Evolutionary conservation across 306 rosid species (phyloP).

Genomic region (Abrus precatorius): DNA sequence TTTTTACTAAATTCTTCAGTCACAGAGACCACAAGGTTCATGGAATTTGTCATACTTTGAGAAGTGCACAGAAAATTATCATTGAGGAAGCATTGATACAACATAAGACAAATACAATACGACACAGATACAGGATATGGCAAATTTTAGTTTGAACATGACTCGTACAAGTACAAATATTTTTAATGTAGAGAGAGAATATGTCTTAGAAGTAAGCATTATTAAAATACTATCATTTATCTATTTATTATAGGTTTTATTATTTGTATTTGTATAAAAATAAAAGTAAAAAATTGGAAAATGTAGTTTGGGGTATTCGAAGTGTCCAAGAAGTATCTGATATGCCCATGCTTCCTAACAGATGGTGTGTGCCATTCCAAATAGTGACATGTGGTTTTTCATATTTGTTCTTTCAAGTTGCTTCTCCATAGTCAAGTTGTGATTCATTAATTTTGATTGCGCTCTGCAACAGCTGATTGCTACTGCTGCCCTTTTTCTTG

Average conservation of each 20-base stretch:
- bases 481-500: constrained; percentile 80
- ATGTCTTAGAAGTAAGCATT: neutral
- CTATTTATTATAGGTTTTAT: neutral
- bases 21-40: neutral
- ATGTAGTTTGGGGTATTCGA: neutral
- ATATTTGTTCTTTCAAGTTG: neutral
- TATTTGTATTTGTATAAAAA: neutral
- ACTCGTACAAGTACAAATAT: neutral
- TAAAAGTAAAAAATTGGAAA: neutral
- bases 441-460: constrained; percentile 2
- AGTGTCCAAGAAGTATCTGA: neutral
- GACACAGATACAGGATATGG: neutral
- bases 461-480: constrained; percentile 69
- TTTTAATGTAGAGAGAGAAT: neutral
- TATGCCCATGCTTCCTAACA: neutral
- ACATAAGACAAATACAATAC: neutral
- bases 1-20: constrained; percentile 24
- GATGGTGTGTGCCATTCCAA: neutral
- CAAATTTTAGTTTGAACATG: neutral
- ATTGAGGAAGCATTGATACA: neutral
- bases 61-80: neutral
- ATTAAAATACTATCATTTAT: neutral
- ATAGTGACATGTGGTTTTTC: neutral
- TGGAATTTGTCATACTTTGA: neutral
- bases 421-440: neutral